These are phyloP conservation scores for Helianthus tuberosus DNA, from an alignment of 129 eudicot genomes.

Conservation along the genomic window DNA sequence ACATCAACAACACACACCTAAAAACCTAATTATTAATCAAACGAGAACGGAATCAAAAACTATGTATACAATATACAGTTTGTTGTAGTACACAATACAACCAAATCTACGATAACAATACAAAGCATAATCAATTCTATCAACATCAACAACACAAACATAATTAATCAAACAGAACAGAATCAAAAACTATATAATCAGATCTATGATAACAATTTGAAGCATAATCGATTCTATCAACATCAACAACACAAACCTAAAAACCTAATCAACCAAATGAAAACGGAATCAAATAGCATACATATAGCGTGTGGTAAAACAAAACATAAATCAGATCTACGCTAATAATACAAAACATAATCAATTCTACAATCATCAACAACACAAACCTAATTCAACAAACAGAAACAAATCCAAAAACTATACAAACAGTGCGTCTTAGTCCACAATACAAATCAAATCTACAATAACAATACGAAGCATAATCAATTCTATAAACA, in stretches of 20 bases:
- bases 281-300: too few species aligned
- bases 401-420: too few species aligned
- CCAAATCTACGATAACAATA: constrained; percentile 6
- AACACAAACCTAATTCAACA: too few species aligned
- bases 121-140: neutral
- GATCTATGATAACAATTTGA: neutral
- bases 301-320: too few species aligned
- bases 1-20: neutral
- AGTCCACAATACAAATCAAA: too few species aligned
- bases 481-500: neutral
- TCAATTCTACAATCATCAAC: too few species aligned
- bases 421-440: too few species aligned
- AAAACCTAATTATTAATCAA: constrained; percentile 5
- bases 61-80: too few species aligned
- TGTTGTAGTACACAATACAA: neutral
- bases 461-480: neutral
- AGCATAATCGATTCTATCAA: too few species aligned
- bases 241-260: neutral
- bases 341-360: too few species aligned
- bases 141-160: neutral
- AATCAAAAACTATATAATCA: neutral
- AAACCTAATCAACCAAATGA: too few species aligned
- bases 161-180: constrained; percentile 1
- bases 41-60: neutral
- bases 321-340: too few species aligned